Conservation (phyloP, 495 filamentous ascomycete species). For the Clavariopsis aquatica region DNA sequence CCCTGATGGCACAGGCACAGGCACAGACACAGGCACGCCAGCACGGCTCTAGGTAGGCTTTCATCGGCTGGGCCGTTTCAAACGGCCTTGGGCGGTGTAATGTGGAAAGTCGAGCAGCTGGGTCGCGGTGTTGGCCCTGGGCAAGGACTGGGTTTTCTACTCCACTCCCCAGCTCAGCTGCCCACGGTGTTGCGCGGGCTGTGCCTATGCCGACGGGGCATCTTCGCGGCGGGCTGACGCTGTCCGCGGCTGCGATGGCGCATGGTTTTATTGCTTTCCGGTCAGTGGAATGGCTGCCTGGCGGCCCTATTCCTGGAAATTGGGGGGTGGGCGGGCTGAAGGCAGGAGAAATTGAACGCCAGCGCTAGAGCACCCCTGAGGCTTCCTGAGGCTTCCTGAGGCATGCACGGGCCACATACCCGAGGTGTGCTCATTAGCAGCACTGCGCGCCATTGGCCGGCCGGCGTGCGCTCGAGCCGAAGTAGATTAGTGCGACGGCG, state of each 20-base stretch:
- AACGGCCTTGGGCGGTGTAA: background rate
- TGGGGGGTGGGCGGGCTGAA: constrained; percentile 23
- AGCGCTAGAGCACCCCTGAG: constrained; percentile 9
- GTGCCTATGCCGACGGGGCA: background rate
- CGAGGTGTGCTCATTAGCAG: constrained; percentile 18
- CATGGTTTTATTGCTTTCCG: background rate
- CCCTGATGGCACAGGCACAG: background rate
- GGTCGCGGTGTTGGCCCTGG: too few relatives aligned
- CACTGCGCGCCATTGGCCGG: background rate
- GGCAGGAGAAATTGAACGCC: constrained; percentile 3
- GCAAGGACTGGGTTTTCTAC: constrained; percentile 1
- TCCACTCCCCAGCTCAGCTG: too few relatives aligned
- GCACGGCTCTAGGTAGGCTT: too few relatives aligned
- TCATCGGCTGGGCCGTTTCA: too few relatives aligned
- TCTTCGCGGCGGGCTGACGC: background rate
- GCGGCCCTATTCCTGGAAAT: constrained; percentile 37
- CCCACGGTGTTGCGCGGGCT: background rate
- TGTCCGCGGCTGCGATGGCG: background rate
- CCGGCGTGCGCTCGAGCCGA: background rate
- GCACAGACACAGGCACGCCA: background rate
- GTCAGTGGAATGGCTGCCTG: background rate
- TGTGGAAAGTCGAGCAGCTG: background rate
- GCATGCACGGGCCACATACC: constrained; percentile 13
- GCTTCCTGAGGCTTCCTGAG: constrained; percentile 13
- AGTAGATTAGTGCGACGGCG: background rate